These are phyloP conservation scores for Camellia sinensis DNA, from an alignment of 148 eudicot genomes.

Conservation along the genomic window DNA sequence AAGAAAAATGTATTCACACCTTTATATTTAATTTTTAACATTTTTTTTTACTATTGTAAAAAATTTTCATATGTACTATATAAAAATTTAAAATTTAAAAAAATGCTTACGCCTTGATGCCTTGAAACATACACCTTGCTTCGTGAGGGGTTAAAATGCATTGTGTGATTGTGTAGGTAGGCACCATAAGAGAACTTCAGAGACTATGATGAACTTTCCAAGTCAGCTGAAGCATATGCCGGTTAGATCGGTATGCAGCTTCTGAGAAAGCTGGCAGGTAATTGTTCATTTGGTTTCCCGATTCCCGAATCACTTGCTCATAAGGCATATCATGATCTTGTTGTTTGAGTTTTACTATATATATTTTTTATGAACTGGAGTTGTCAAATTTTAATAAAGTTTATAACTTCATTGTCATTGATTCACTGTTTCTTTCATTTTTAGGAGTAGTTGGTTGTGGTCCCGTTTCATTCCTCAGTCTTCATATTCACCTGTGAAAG, in stretches of 20 bases:
- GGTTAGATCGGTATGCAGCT: conserved; percentile 74
- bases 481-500: conserved; percentile 74
- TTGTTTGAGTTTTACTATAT: not conserved
- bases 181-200: conserved; percentile 71
- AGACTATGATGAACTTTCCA: conserved; percentile 87
- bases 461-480: conserved; percentile 74
- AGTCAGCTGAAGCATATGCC: conserved; percentile 67
- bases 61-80: too few species aligned
- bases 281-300: not conserved
- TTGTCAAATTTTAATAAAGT: not conserved
- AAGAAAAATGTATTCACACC: too few species aligned
- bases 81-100: too few species aligned
- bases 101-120: too few species aligned
- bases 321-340: not conserved
- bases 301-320: not conserved
- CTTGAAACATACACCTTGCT: too few species aligned
- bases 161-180: conserved; percentile 52
- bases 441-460: conserved; percentile 89
- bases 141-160: too few species aligned
- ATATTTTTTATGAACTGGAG: not conserved
- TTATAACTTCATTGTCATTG: not conserved
- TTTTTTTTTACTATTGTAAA: too few species aligned
- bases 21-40: too few species aligned
- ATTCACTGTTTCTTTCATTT: conserved; percentile 16
- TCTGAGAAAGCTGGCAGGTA: conserved; percentile 74